These are phyloP conservation scores for Dictyostelium firmibasis DNA, from an alignment of 78 protist species.

Conservation along the genomic window DNA sequence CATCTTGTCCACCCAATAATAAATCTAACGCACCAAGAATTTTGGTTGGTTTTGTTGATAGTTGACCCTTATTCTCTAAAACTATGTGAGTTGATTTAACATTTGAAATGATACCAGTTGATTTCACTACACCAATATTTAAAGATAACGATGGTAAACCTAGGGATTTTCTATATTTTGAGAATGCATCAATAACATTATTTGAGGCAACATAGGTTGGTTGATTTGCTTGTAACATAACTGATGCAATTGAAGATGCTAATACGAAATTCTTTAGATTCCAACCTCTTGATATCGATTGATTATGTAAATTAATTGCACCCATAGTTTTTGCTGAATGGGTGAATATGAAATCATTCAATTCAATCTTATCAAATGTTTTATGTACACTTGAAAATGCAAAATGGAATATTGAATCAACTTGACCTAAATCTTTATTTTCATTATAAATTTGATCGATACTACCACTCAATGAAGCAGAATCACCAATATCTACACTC, in stretches of 20 bases:
- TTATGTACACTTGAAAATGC: constrained; percentile 27
- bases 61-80: too few relatives aligned
- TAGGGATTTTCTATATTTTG: constrained; percentile 16
- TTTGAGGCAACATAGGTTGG: constrained; percentile 80
- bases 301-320: constrained; percentile 57
- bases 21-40: background rate
- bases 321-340: constrained; percentile 75
- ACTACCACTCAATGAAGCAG: background rate
- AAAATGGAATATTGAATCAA: constrained; percentile 42
- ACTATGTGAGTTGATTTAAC: background rate
- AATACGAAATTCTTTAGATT: constrained; percentile 41
- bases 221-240: constrained; percentile 57
- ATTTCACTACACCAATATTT: constrained; percentile 61
- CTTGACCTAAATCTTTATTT: background rate
- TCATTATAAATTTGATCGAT: background rate
- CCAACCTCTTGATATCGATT: background rate
- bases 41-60: background rate
- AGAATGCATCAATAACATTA: constrained; percentile 73
- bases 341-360: background rate
- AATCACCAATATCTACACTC: background rate
- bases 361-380: background rate
- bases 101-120: constrained; percentile 16
- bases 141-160: constrained; percentile 40
- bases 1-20: background rate
- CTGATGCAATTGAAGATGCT: constrained; percentile 39